Evolutionary conservation across 2,329 filamentous ascomycete genomes (phyloP).

Genomic region (Diplodia sapinea): DNA sequence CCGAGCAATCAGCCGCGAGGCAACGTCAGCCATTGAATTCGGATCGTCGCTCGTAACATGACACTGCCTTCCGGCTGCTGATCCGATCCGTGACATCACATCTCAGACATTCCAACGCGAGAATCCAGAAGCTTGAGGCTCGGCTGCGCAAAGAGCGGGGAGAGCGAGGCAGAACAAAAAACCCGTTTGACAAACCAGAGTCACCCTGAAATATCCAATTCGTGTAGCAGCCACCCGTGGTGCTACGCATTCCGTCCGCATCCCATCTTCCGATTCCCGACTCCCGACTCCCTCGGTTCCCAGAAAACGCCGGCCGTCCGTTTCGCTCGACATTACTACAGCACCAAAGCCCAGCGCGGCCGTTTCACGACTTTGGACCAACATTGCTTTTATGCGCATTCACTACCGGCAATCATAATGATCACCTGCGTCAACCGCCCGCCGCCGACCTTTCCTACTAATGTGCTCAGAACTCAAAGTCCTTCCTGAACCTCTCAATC

Average conservation of each 20-base stretch:
- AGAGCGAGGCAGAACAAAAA: background rate
- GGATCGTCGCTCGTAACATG: slow-evolving; percentile 16
- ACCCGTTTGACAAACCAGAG: background rate
- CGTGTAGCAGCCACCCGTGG: background rate
- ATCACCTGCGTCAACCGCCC: background rate
- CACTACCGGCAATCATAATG: background rate
- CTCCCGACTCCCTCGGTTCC: background rate
- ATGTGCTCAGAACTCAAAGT: slow-evolving; percentile 78
- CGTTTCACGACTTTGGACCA: slow-evolving; percentile 10
- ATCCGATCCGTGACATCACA: slow-evolving; percentile 13
- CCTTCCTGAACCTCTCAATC: slow-evolving; percentile 82
- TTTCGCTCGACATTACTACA: slow-evolving; percentile 4
- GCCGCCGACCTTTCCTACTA: background rate
- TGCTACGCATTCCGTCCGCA: background rate
- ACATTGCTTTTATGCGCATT: no score
- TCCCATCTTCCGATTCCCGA: background rate
- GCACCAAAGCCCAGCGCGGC: background rate
- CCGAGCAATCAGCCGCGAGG: background rate
- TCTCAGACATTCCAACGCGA: background rate
- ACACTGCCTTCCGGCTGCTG: background rate
- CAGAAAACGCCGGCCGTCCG: background rate
- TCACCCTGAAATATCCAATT: slow-evolving; percentile 1
- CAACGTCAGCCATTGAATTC: slow-evolving; percentile 1
- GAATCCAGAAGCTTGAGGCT: background rate
- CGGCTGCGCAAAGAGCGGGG: background rate